Conservation (phyloP, 2,329 filamentous ascomycete genomes). For the Beauveria sp. region DNA sequence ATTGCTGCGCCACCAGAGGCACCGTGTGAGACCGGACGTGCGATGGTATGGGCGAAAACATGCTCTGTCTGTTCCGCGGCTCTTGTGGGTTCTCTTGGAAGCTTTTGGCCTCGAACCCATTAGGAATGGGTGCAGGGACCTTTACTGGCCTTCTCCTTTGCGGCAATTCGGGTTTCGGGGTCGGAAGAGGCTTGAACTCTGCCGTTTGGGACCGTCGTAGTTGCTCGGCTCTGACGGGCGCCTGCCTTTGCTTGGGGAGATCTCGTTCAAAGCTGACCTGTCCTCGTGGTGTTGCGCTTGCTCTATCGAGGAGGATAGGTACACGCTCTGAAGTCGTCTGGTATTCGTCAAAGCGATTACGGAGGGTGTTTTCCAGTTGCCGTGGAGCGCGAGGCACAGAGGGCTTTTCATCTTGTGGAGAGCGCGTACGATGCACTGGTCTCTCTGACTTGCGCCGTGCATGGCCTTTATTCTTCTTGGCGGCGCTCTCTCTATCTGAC, state of each 20-base stretch:
- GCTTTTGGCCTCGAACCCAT: not conserved
- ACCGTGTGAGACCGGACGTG: not conserved
- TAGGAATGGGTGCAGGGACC: not conserved
- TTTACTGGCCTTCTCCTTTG: not conserved
- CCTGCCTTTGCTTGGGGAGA: not conserved
- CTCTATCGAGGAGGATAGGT: not conserved
- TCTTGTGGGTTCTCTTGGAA: not conserved
- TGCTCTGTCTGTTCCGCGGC: not conserved
- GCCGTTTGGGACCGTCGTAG: not conserved
- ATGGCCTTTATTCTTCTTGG: not conserved
- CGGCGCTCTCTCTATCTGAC: not conserved
- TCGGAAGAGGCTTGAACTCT: slow-evolving; percentile 1
- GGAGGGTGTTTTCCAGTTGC: not conserved
- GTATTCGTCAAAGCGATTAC: not conserved
- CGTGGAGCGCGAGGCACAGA: not conserved
- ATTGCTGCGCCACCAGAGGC: not conserved
- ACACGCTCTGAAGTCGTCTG: not conserved
- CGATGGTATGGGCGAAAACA: not conserved
- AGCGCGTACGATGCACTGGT: not conserved
- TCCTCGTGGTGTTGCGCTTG: not conserved
- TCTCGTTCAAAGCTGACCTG: not conserved
- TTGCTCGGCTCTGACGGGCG: not conserved
- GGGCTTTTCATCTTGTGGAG: not conserved
- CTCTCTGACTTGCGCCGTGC: not conserved
- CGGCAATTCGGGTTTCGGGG: not conserved